Base-by-base conservation (phyloP, 306 rosid species). In the Hippophae gyantsensis region DNA sequence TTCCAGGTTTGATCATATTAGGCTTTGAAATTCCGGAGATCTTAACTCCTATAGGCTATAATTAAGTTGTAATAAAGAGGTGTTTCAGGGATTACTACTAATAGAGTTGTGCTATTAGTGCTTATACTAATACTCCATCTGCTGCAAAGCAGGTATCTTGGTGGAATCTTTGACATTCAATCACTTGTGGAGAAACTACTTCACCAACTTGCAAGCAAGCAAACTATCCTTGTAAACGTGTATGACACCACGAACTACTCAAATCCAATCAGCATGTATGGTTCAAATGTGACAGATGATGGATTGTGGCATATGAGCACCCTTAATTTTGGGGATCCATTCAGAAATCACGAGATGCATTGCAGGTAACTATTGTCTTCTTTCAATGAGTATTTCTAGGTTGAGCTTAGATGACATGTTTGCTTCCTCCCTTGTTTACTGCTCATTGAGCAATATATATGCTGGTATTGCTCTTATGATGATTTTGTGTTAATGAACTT, bases 121-220 rank as follows among this genome's bases (percentile, higher is more conserved):
- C 50, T 43, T 6, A 52, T 48, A 13, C 38, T 61, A 56, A 61
- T 58, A 42, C 50, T 62, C 57, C 41, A 14, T 44, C 47, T 51
- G 8, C 65, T 70, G 54, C 52, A 45, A 27, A 69, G 76, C 87
- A 92, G 98, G 83, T 92, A 92, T 79, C 95, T 92, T 66, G 99
- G 99, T 8, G 99, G 98, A 42, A 80, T 92, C 38, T 92, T 92
- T 75, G 95, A 92, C 63, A 75, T 92, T 8, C 96, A 88, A 82
- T 92, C 95, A 26, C 86, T 92, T 26, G 96, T 92, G 72, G 99
- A 92, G 78, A 92, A 92, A 72, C 79, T 92, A 68, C 96, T 88
- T 64, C 99, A 92, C 41, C 98, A 88, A 69, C 97, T 92, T 50
- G 90, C 99, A 48, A 88, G 99, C 93, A 88, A 92, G 84, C 96